A percentile compares a stretch with the other conserved stretches of the same genome.
Evolutionary conservation across 208 protist species (phyloP).

Genomic region (Lotmaria passim): DNA sequence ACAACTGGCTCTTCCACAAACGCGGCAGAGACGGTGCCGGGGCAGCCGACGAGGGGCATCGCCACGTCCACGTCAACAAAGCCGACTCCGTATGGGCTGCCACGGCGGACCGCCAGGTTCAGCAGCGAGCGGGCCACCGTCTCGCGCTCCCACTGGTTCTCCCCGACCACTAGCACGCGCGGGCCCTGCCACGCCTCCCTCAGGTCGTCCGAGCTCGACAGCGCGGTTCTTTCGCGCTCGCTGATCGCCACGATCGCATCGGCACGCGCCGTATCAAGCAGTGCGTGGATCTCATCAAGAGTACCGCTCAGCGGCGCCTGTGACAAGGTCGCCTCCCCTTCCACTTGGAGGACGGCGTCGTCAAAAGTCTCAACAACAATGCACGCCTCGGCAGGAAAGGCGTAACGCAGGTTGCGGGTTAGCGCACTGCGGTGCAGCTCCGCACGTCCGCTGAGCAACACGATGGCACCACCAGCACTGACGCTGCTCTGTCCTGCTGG

Average conservation of each 20-base stretch:
- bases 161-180: constrained; percentile 76
- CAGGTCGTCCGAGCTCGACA: constrained; percentile 22
- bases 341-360: constrained; percentile 51
- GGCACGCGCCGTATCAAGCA: constrained; percentile 54
- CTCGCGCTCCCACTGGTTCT: constrained; percentile 73
- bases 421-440: constrained; percentile 59
- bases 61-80: constrained; percentile 80
- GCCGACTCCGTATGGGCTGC: constrained; percentile 47
- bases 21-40: constrained; percentile 67
- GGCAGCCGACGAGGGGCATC: constrained; percentile 72
- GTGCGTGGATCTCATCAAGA: constrained; percentile 58
- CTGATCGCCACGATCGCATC: constrained; percentile 44
- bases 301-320: constrained; percentile 30
- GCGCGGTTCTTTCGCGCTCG: constrained; percentile 8
- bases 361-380: constrained; percentile 46
- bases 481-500: constrained; percentile 11
- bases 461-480: constrained; percentile 25
- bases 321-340: constrained; percentile 38
- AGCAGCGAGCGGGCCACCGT: constrained; percentile 57
- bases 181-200: constrained; percentile 49
- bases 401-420: constrained; percentile 65
- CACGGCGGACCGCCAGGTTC: constrained; percentile 61
- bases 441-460: constrained; percentile 58
- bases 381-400: constrained; percentile 44
- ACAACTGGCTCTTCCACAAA: constrained; percentile 70